phyloP scores from a whole-genome alignment of 352 stramenopile species.

The Blastocystis sp. region DNA sequence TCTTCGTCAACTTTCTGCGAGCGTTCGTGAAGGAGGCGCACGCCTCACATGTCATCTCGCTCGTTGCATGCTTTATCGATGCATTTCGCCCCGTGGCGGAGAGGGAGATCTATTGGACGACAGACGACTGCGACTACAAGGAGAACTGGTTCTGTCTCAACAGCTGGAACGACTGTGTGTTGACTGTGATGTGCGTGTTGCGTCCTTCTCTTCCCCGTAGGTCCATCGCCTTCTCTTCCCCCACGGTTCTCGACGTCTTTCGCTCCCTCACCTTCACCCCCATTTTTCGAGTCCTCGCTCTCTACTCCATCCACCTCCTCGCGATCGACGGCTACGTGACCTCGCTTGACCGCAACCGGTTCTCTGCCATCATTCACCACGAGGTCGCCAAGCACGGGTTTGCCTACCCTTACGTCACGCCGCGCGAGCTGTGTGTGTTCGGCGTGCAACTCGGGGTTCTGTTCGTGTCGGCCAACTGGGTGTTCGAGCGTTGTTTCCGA shows the following conservation, averaged over 20 bases:
- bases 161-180: not conserved
- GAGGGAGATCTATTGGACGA: too few relatives aligned
- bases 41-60: not conserved
- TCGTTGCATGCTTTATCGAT: too few relatives aligned
- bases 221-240: not conserved
- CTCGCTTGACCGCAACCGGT: not conserved
- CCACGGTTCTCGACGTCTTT: not conserved
- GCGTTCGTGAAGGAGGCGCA: not conserved
- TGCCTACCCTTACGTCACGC: not conserved
- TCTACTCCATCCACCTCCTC: not conserved
- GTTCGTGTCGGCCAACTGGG: not conserved
- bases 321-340: not conserved
- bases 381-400: not conserved
- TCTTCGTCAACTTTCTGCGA: not conserved
- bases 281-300: not conserved
- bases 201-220: not conserved
- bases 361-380: not conserved
- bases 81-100: too few relatives aligned
- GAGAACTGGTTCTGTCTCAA: not conserved
- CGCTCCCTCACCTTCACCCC: not conserved
- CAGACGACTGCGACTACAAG: too few relatives aligned
- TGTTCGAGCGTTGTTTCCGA: not conserved
- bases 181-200: not conserved
- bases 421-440: not conserved
- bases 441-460: not conserved